phyloP scores from a whole-genome alignment of 2,329 filamentous ascomycete genomes.

The Pochonia chlamydosporia region DNA sequence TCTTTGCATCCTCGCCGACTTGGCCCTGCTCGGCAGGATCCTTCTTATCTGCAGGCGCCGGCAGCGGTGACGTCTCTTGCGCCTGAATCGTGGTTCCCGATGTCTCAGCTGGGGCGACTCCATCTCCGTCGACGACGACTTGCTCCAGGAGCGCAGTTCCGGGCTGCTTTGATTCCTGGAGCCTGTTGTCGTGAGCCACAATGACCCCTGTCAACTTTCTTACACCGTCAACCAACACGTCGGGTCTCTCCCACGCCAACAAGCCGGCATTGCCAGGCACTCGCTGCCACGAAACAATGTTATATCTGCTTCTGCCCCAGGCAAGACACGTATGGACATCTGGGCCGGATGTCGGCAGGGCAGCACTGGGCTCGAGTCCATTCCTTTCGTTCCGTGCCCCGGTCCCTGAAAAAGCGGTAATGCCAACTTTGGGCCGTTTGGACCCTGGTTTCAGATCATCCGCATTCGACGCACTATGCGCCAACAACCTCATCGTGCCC shows the following conservation, averaged over 20 bases:
- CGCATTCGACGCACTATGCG: constrained; percentile 32
- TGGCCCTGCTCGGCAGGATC: background rate
- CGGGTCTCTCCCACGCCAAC: constrained; percentile 43
- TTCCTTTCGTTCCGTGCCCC: constrained; percentile 22
- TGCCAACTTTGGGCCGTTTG: constrained; percentile 32
- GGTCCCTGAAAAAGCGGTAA: constrained; percentile 41
- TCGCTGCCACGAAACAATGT: constrained; percentile 36
- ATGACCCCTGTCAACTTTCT: constrained; percentile 35
- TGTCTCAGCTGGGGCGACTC: constrained; percentile 15
- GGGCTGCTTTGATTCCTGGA: constrained; percentile 22
- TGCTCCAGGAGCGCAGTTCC: constrained; percentile 25
- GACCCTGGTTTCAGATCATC: constrained; percentile 15
- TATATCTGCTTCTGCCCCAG: constrained; percentile 41
- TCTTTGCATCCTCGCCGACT: background rate
- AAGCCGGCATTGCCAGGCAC: constrained; percentile 35
- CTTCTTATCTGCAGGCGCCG: background rate
- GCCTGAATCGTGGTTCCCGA: constrained; percentile 5
- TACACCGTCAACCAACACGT: constrained; percentile 36
- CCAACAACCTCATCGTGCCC: constrained; percentile 51
- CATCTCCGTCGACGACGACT: constrained; percentile 21
- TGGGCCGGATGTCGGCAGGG: constrained; percentile 17
- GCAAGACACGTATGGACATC: constrained; percentile 37
- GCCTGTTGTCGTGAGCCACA: constrained; percentile 29
- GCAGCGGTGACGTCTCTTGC: background rate
- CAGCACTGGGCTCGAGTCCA: constrained; percentile 1